These are phyloP conservation scores for Nidula niveotomentosa DNA, from an alignment of 1,284 basidiomycete genomes.

Conservation along the genomic window DNA sequence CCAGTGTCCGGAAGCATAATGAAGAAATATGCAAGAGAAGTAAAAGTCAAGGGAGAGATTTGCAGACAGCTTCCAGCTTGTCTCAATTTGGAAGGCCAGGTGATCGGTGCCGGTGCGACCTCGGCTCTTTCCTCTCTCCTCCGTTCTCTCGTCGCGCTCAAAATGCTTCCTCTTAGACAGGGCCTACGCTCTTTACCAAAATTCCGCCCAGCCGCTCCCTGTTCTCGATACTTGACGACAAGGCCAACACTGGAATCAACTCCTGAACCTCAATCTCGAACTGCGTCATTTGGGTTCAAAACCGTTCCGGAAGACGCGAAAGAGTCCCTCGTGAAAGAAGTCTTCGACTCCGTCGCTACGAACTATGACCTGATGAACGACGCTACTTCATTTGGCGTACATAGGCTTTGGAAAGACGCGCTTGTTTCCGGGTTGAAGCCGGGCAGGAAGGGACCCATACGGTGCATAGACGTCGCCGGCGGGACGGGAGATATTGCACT, in stretches of 20 bases:
- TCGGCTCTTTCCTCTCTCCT: background rate
- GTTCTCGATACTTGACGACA: constrained; percentile 10
- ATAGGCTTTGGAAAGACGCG: constrained; percentile 96
- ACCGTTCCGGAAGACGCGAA: constrained; percentile 81
- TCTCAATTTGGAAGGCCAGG: background rate
- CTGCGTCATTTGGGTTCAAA: constrained; percentile 92
- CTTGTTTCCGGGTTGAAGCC: constrained; percentile 86
- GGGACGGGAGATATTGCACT: constrained; percentile 98
- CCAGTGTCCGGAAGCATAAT: constrained; percentile 16
- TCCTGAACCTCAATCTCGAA: constrained; percentile 29
- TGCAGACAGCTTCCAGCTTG: too few species aligned
- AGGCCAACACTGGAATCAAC: constrained; percentile 9
- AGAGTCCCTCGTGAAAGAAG: constrained; percentile 80
- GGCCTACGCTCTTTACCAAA: constrained; percentile 8
- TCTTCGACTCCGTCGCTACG: constrained; percentile 96
- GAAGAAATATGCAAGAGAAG: background rate
- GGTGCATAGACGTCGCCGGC: constrained; percentile 95
- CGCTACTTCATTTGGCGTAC: constrained; percentile 94
- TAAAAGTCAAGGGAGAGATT: too few species aligned
- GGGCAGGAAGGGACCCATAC: constrained; percentile 66
- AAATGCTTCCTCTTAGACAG: constrained; percentile 15
- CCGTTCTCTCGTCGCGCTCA: background rate
- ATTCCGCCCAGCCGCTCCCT: background rate
- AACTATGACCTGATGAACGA: constrained; percentile 99
- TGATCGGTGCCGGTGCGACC: background rate